Percentiles rank a stretch among this genome's conserved stretches.
These are phyloP conservation scores for Sambucus nigra DNA, from an alignment of 129 eudicot species.

Conservation along the genomic window DNA sequence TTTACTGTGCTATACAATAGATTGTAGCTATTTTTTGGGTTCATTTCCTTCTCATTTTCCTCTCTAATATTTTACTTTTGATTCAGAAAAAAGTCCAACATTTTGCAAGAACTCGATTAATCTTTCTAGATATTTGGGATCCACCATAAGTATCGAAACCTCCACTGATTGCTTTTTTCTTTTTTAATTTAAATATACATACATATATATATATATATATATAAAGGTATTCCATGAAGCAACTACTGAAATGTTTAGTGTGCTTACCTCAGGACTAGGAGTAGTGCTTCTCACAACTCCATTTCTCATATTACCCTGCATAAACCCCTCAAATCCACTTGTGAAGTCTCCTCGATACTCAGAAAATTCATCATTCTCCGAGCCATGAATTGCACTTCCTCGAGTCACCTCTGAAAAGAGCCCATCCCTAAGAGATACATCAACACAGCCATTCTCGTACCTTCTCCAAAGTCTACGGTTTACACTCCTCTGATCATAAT, in stretches of 20 bases:
- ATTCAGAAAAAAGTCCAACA: too few species aligned
- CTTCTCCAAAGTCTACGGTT: conserved; percentile 58
- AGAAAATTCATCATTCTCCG: conserved; percentile 29
- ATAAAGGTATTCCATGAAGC: too few species aligned
- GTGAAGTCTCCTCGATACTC: conserved; percentile 18
- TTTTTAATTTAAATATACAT: too few species aligned
- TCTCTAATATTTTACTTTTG: too few species aligned
- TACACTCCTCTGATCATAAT: conserved; percentile 30
- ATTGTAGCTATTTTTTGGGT: too few species aligned
- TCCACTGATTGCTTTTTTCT: too few species aligned
- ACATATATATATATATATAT: too few species aligned
- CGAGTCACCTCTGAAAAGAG: conserved; percentile 36
- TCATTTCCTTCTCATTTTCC: too few species aligned
- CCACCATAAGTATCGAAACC: too few species aligned
- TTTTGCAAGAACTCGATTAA: too few species aligned
- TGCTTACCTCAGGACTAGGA: conserved; percentile 84
- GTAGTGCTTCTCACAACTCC: conserved; percentile 35
- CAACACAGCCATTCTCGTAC: conserved; percentile 38
- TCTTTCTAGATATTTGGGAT: too few species aligned
- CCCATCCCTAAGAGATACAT: conserved; percentile 53
- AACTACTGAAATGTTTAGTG: not conserved
- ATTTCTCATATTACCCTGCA: conserved; percentile 22
- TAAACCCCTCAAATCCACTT: conserved; percentile 46
- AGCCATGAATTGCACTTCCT: conserved; percentile 25
- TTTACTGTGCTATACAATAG: too few species aligned